phyloP scores from a whole-genome alignment of 306 rosid species.

The Lagenaria siceraria region DNA sequence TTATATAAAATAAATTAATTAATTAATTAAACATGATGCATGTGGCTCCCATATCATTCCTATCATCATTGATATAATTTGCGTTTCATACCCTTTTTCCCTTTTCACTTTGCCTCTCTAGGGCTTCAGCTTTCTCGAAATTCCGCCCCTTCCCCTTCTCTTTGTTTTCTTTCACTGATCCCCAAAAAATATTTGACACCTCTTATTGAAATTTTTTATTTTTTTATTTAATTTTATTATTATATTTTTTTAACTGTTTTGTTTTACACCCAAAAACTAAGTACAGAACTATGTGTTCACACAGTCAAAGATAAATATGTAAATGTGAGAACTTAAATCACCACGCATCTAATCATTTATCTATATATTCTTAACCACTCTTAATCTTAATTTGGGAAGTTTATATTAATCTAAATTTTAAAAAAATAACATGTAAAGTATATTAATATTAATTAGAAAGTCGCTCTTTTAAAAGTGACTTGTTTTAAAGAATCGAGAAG shows the following conservation, averaged over 20 bases:
- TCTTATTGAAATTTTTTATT: not conserved
- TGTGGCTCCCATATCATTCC: slow-evolving; percentile 58
- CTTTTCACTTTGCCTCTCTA: slow-evolving; percentile 9
- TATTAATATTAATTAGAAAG: too few relatives aligned
- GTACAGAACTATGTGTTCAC: too few relatives aligned
- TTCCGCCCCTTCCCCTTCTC: not conserved
- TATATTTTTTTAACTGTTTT: not conserved
- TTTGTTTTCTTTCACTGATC: not conserved
- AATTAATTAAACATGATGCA: slow-evolving; percentile 3
- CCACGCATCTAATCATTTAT: too few relatives aligned
- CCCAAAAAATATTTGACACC: not conserved
- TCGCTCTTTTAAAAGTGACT: too few relatives aligned
- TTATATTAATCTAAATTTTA: too few relatives aligned
- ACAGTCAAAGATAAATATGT: too few relatives aligned
- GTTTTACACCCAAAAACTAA: not conserved
- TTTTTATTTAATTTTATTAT: not conserved
- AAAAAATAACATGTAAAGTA: too few relatives aligned
- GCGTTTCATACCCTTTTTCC: slow-evolving; percentile 17
- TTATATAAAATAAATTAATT: slow-evolving; percentile 8
- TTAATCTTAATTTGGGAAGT: too few relatives aligned
- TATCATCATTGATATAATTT: slow-evolving; percentile 45
- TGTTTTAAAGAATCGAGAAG: not conserved
- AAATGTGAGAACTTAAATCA: too few relatives aligned
- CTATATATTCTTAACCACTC: too few relatives aligned
- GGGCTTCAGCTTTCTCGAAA: slow-evolving; percentile 3